Evolutionary conservation across 257 asterid genomes (phyloP).

Genomic region (Ligustrum vulgare): DNA sequence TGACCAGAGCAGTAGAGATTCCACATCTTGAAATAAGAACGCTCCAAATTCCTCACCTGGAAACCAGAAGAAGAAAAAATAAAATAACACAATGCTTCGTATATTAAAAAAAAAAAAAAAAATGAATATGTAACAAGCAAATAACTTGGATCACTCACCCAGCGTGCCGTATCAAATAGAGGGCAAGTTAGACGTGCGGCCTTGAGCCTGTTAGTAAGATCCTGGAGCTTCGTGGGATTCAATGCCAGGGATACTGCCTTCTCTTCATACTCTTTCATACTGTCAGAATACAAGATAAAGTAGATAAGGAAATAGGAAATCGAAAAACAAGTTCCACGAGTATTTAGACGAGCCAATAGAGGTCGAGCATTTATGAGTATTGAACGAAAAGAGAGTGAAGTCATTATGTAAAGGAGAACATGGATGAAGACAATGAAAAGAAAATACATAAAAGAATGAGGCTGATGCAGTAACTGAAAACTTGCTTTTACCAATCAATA

Average conservation of each 20-base stretch:
- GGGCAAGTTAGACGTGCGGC: conserved; percentile 84
- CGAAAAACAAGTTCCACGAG: neutral
- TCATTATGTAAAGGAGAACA: neutral
- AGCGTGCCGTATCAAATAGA: conserved; percentile 83
- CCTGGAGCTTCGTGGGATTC: conserved; percentile 71
- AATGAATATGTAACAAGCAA: neutral
- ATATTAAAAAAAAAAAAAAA: too few relatives aligned
- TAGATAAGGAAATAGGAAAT: conserved; percentile 10
- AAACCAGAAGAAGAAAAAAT: neutral
- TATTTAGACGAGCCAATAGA: too few relatives aligned
- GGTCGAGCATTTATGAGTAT: neutral
- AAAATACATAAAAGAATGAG: neutral
- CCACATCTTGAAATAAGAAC: conserved; percentile 95
- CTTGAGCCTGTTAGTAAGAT: conserved; percentile 76
- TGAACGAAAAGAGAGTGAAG: neutral
- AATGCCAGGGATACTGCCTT: conserved; percentile 83
- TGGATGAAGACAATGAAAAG: neutral
- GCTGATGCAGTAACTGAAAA: neutral
- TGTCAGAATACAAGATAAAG: conserved; percentile 23
- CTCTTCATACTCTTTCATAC: conserved; percentile 97
- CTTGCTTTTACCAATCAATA: neutral
- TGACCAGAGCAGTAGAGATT: conserved; percentile 79
- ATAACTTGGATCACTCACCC: conserved; percentile 55
- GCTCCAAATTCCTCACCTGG: conserved; percentile 93
- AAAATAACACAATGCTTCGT: neutral